Evolutionary conservation across 176 grass and related monocot genomes (phyloP).

Genomic region (Hyparrhenia diplandra): DNA sequence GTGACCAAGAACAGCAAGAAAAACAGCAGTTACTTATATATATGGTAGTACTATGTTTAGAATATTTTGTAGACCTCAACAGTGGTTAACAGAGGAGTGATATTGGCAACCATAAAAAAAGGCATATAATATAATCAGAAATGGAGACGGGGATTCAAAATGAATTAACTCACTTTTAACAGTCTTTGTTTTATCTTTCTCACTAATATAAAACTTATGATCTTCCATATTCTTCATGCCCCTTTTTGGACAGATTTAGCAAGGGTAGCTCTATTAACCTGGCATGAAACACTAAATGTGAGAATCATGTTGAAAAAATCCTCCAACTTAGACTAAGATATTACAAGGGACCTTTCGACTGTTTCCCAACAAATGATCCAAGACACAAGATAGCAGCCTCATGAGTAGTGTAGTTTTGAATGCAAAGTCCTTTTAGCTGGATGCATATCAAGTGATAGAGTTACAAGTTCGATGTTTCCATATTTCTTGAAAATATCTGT

Average conservation of each 20-base stretch:
- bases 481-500: conserved; percentile 59
- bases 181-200: conserved; percentile 37
- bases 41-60: background rate
- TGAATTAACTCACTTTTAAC: conserved; percentile 45
- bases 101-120: background rate
- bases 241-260: conserved; percentile 57
- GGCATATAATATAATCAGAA: background rate
- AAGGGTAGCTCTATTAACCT: conserved; percentile 69
- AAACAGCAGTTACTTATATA: background rate
- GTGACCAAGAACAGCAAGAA: conserved; percentile 11
- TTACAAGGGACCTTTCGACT: conserved; percentile 43
- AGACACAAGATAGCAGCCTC: conserved; percentile 68
- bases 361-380: conserved; percentile 51
- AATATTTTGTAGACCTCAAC: background rate
- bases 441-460: conserved; percentile 47
- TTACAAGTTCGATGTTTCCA: conserved; percentile 49
- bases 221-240: conserved; percentile 46
- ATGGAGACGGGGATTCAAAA: background rate
- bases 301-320: conserved; percentile 18
- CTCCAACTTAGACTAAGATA: background rate
- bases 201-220: conserved; percentile 29
- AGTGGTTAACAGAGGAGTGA: background rate
- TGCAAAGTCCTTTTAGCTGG: conserved; percentile 56
- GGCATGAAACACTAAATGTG: conserved; percentile 30
- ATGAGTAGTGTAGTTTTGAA: conserved; percentile 59